Percentiles rank a stretch among this genome's conserved stretches.
Conservation (phyloP, 176 grass and related monocot species). For the Pontederia crassipes region DNA sequence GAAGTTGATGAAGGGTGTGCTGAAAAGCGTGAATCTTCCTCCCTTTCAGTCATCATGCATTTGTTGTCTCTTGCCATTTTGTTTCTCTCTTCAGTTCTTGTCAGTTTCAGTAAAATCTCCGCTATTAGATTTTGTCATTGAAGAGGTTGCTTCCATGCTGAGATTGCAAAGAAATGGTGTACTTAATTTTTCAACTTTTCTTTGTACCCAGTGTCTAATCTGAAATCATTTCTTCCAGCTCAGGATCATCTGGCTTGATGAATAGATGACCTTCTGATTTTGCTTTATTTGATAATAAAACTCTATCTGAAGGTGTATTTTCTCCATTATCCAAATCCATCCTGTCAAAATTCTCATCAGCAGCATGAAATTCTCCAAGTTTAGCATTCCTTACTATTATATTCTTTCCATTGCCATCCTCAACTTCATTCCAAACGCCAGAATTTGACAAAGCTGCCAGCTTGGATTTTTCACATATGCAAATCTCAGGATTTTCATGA, state of each 20-base stretch:
- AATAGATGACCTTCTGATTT: constrained; percentile 26
- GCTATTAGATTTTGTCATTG: too few species aligned
- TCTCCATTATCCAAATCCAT: constrained; percentile 45
- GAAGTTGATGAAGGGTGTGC: too few species aligned
- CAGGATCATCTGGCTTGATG: constrained; percentile 27
- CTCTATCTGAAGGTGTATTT: constrained; percentile 14
- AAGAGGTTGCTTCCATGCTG: too few species aligned
- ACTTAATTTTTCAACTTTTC: too few species aligned
- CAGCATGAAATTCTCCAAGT: constrained; percentile 17
- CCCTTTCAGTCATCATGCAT: too few species aligned
- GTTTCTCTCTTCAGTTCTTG: too few species aligned
- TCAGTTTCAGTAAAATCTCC: too few species aligned
- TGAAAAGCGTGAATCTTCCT: too few species aligned
- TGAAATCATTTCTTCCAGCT: constrained; percentile 47
- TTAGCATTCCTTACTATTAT: constrained; percentile 5
- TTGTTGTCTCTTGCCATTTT: too few species aligned
- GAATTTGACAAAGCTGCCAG: not conserved
- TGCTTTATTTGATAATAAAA: not conserved
- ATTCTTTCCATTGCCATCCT: not conserved
- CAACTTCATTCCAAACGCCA: not conserved
- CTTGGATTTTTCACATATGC: constrained; percentile 52
- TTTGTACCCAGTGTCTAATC: constrained; percentile 23
- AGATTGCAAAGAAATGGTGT: too few species aligned
- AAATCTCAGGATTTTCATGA: constrained; percentile 58
- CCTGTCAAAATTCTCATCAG: constrained; percentile 33